Base-by-base conservation (phyloP, 1,139 yeast genomes). In the Suhomyces bolitotheri region DNA sequence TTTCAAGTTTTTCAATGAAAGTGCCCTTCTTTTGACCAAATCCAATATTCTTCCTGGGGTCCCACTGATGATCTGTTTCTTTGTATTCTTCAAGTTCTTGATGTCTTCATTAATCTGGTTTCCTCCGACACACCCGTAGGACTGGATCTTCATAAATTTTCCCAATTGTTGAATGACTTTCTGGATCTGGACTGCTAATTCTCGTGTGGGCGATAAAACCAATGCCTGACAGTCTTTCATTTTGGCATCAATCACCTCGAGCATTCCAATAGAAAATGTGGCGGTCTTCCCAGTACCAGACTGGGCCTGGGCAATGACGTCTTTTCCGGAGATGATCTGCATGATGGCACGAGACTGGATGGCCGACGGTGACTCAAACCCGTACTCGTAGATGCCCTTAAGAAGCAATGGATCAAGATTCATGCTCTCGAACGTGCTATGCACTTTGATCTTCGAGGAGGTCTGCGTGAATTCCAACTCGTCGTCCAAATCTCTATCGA, bases 221-320 rank as follows among this genome's bases (percentile, higher is more conserved):
- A 92, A 68, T 5, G 96, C 96, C 61, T 86, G 95, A 29, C 82
- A 73, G 36, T 83, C 89, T 49, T 77, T 73, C 37, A 77, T 68
- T 43, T 72, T 76, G 17, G 84, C 59, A 46, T 89, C 95, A 14
- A 88, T 71, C 13, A 75, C 88, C 58, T 90, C 89, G 37, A 92
- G 67, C 82, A 87, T 83, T 8, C 96, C 96, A 39, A 92, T 88
- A 11, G 96, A 76, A 58, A 92, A 92, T 0, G 98, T 92, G 14
- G 97, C 98, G 0, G 98, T 92, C 60, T 92, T 92, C 54, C 98
- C 98, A 1, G 98, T 92, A 44, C 98, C 98, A 4, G 96, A 87
- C 59, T 92, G 98, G 8, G 97, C 97, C 62, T 92, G 98, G 15
- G 97, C 97, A 42, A 92, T 87, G 2, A 92, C 86, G 58, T 92